phyloP scores from a whole-genome alignment of 805 yeast species.

The Yarrowia osloensis region DNA sequence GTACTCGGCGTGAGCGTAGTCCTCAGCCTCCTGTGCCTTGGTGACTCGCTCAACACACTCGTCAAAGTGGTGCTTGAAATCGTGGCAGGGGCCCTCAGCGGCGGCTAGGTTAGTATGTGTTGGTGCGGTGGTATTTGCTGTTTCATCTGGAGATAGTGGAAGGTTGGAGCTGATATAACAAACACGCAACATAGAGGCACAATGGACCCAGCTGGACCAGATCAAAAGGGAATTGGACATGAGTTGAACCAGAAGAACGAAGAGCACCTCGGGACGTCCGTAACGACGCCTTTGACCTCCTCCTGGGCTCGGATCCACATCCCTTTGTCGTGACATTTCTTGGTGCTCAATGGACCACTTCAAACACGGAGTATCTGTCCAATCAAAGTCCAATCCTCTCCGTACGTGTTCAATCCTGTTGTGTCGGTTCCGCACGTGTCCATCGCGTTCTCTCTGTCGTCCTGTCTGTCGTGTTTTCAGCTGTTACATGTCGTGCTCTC shows the following conservation, averaged over 20 bases:
- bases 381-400: background rate
- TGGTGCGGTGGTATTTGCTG: background rate
- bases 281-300: background rate
- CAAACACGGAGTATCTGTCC: background rate
- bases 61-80: conserved; percentile 81
- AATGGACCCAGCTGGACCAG: background rate
- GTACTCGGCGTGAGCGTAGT: conserved; percentile 72
- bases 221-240: background rate
- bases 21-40: conserved; percentile 80
- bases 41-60: conserved; percentile 96
- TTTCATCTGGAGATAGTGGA: too few species aligned
- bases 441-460: background rate
- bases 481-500: background rate
- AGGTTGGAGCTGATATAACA: background rate
- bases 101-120: conserved; percentile 52
- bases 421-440: background rate
- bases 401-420: background rate
- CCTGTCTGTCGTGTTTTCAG: background rate
- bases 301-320: background rate
- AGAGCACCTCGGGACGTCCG: background rate
- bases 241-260: background rate
- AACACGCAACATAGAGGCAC: background rate
- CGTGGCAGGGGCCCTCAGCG: conserved; percentile 65
- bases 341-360: background rate
- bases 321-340: too few species aligned